Conservation (phyloP, 768 basidiomycete species). For the Mycena haematopus region DNA sequence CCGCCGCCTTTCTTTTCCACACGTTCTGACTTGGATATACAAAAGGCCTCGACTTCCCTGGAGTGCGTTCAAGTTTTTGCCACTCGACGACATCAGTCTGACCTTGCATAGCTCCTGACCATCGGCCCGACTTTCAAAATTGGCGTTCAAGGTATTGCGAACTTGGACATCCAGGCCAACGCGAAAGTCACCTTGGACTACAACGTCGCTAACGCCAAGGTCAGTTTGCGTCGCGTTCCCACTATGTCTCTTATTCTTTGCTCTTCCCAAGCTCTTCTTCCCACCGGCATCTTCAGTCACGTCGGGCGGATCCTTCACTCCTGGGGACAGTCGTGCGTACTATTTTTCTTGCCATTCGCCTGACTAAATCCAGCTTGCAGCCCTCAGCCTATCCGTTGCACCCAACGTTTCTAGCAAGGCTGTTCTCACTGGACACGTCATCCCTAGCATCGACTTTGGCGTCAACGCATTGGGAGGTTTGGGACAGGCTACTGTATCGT, state of each 20-base stretch:
- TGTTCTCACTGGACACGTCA: conserved; percentile 42
- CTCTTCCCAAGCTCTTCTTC: conserved; percentile 41
- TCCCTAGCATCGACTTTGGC: conserved; percentile 44
- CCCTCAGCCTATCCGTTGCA: conserved; percentile 41
- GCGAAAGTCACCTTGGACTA: conserved; percentile 40
- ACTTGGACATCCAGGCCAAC: conserved; percentile 42
- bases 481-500: conserved; percentile 27
- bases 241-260: background rate
- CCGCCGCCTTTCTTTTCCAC: background rate
- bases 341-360: background rate
- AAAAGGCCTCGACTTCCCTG: conserved; percentile 37
- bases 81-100: background rate
- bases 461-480: conserved; percentile 32
- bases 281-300: conserved; percentile 36
- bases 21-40: background rate
- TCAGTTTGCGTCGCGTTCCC: background rate
- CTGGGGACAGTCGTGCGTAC: conserved; percentile 39
- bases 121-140: conserved; percentile 49
- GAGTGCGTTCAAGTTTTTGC: conserved; percentile 28
- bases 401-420: conserved; percentile 38
- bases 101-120: conserved; percentile 40
- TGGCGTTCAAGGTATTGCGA: conserved; percentile 35
- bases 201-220: conserved; percentile 31
- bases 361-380: conserved; percentile 17
- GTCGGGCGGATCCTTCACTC: conserved; percentile 36